Base-by-base conservation (phyloP, 1,284 basidiomycete genomes). In the Leucoagaricus sp. region DNA sequence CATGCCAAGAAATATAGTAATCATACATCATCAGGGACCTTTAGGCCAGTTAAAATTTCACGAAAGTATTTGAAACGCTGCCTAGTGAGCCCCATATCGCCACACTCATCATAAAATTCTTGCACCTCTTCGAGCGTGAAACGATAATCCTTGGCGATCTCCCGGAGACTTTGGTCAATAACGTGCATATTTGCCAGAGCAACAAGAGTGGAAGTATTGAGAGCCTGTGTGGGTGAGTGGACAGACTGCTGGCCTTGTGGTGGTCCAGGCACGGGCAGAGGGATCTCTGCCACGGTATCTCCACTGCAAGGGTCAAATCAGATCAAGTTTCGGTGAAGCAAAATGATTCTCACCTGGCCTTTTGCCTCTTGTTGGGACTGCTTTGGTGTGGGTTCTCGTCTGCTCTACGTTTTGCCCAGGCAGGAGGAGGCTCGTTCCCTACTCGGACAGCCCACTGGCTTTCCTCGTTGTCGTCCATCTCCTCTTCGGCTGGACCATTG, bases 111-210 rank as follows among this genome's bases (percentile, higher is more conserved):
- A 60, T 89, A 88, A 65, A 83, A 88, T 64, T 86, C 86, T 64
- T 85, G 80, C 10, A 91, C 88, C 67, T 91, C 89, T 60, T 85
- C 83, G 0, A 81, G 66, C 1, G 86, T 87, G 67, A 91, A 91
- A 49, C 84, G 76, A 63, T 75, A 86, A 38, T 87, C 82, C 26
- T 67, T 72, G 7, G 88, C 87, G 61, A 91, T 88, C 26, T 84
- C 80, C 26, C 70, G 70, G 40, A 91, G 77, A 12, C 73, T 76
- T 63, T 81, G 81, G 60, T 89, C 86, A 28, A 89, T 77, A 41
- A 86, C 80, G 66, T 87, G 85, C 45, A 87, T 67, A 47, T 70
- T 73, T n/a, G 72, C 69, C 19, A 74, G 70, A n/a, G 67, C 68
- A 19, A 72, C 60, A 15, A 73, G 60, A 2, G 69, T 66, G 17